Base-by-base conservation (phyloP, 257 asterid genomes). In the Solanum habrochaites region DNA sequence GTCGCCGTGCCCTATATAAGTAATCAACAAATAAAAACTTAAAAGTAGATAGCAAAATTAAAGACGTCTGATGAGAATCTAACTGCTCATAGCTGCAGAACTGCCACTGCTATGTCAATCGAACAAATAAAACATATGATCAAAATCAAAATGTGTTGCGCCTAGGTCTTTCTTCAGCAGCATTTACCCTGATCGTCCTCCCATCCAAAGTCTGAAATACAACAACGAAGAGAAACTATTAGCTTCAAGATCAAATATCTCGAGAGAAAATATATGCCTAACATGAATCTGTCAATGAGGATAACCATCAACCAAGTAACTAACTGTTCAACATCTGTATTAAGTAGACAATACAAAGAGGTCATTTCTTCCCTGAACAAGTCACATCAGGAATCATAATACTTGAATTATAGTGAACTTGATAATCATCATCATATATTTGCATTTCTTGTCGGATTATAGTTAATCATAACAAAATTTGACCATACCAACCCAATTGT, bases 191-290 rank as follows among this genome's bases (percentile, higher is more conserved):
- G 84, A 95, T 92, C 2, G 95, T 87, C 85, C 98, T 90, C 37
- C 98, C 98, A 10, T 93, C 98, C 91, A 95, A 70, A 91, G 87
- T 88, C 98, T 95, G 96, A 89, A 91, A 82, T 31, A 71, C 83
- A 77, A n/a, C 72, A 15, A 32, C 2, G 23, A 6, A 29, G 69
- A 49, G 45, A 31, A 49, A 27, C 27, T 18, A 45, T 80, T 81
- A 81, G 45, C 45, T 31, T 49, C 67, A 81, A 81, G 21, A 81
- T 49, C 21, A 31, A 49, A 49, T 3, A 81, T 49, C 1, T 11
- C 27, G 3, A 52, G 31, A 47, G 43, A 10, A 49, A 29, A 29
- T 18, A 81, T 81, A 81, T 31, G 45, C 39, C 10, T 6, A 31
- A 49, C 69, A 49, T 4, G 70, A 31, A 49, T 81, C 45, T 6